A percentile compares a stretch with the other conserved stretches of the same genome.
Evolutionary conservation across 2,329 filamentous ascomycete genomes (phyloP).

Genomic region (Gremmenia infestans): DNA sequence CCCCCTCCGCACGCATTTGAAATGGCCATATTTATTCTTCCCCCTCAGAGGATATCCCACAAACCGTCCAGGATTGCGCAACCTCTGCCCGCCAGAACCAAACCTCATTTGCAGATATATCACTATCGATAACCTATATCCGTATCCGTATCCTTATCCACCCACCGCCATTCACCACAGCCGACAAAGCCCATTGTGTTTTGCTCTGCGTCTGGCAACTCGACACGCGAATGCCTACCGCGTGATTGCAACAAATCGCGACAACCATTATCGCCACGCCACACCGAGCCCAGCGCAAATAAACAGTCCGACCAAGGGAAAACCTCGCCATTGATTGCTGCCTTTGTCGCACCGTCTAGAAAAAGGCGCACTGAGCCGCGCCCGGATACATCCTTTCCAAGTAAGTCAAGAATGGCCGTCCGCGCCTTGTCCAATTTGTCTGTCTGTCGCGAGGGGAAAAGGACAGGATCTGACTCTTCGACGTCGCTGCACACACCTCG

Average conservation of each 20-base stretch:
- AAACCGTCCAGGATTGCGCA: conserved; percentile 10
- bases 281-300: conserved; percentile 8
- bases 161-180: no score
- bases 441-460: not conserved
- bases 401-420: not conserved
- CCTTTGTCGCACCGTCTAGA: not conserved
- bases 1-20: no score
- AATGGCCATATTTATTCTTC: no score
- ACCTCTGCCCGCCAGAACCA: not conserved
- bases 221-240: conserved; percentile 2
- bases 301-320: conserved; percentile 7
- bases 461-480: not conserved
- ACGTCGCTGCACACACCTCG: not conserved
- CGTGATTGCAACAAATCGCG: conserved; percentile 12
- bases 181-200: no score
- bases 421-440: not conserved
- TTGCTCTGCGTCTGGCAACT: no score
- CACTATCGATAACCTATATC: not conserved
- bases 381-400: not conserved
- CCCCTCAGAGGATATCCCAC: not conserved
- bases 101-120: not conserved
- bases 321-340: conserved; percentile 11
- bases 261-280: conserved; percentile 4
- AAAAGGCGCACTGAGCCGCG: not conserved
- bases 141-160: not conserved